phyloP scores from a whole-genome alignment of 345 rosid species.

The Orychophragmus violaceus region DNA sequence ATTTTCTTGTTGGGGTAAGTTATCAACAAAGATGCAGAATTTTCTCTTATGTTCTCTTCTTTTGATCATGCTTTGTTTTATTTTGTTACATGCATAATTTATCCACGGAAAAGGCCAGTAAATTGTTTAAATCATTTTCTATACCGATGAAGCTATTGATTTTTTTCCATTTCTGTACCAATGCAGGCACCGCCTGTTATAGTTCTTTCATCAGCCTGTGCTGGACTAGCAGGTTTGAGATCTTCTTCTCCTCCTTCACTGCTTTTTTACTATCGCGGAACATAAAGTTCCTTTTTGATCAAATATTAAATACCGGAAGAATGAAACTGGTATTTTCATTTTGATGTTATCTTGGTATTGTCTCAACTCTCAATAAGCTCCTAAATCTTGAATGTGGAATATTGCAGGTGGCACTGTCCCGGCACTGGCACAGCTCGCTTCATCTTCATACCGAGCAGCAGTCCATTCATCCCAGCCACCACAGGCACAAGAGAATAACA shows the following conservation, averaged over 20 bases:
- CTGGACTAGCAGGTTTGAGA: conserved; percentile 71
- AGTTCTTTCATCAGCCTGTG: conserved; percentile 87
- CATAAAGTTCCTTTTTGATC: background rate
- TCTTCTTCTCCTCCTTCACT: background rate
- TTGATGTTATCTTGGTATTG: background rate
- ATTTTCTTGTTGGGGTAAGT: conserved; percentile 91
- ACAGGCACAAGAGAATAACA: conserved; percentile 38
- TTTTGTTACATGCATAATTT: background rate
- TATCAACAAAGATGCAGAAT: background rate
- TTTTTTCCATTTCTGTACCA: background rate
- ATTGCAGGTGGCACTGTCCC: conserved; percentile 82
- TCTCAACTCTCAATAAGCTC: background rate
- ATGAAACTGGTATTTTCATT: background rate
- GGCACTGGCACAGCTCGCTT: conserved; percentile 71
- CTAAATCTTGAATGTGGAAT: background rate
- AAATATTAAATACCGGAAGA: background rate
- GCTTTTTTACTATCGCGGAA: background rate
- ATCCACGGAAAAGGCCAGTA: background rate
- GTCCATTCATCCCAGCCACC: conserved; percentile 45
- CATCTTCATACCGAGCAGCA: conserved; percentile 75
- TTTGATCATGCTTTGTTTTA: background rate
- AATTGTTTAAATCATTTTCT: background rate
- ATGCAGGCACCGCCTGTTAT: conserved; percentile 94
- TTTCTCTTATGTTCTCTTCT: background rate
- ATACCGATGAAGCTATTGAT: background rate